Evolutionary conservation across 805 yeast genomes (phyloP), one percentile per base, ranked within the genome.

Genomic region (Kluyveromyces aestuarii): DNA sequence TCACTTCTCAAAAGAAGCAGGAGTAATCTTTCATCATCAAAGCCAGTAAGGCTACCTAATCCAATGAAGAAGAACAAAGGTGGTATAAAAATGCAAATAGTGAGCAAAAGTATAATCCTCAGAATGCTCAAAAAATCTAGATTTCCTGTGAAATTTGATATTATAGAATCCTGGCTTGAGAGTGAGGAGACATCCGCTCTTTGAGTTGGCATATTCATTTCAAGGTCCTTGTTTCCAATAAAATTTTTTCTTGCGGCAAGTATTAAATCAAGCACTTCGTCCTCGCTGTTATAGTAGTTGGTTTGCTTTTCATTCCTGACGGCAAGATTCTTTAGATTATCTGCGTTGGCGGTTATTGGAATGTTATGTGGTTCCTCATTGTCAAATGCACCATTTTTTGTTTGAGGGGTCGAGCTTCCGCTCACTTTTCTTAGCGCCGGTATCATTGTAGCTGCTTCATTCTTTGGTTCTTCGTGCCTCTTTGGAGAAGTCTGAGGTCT

Each of bases 41-140:
- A 27, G 10, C 63, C 61, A 17, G 49, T 47, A 27, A 46, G 48
- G 2, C 44, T 46, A 9, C 63, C 63, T 25, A 56, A 19, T 7
- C 61, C 63, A 35, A 63, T 55, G 52, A 63, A 58, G 50, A 63
- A 63, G 45, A 57, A 64, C 16, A 62, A 46, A 5, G 65, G 64
- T 18, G 68, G 67, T 5, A 58, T 41, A 5, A 62, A 13, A 8
- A 54, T 27, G 46, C 67, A 61, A 2, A 49, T 37, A 2, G 52
- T 6, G 3, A 63, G 19, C 14, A 60, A 41, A 2, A 56, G 10
- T 3, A 54, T 1, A 1, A 64, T 51, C 17, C 64, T 47, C 18
- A 41, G 27, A 4, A 56, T 41, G 39, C 67, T 61, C 46, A 60
- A 63, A 8, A 61, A 49, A 27, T 62, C 59, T 4, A 8, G 30